Evolutionary conservation across 352 stramenopile species (phyloP), one percentile per base, ranked within the genome.

Genomic region (Pythium brassicae): DNA sequence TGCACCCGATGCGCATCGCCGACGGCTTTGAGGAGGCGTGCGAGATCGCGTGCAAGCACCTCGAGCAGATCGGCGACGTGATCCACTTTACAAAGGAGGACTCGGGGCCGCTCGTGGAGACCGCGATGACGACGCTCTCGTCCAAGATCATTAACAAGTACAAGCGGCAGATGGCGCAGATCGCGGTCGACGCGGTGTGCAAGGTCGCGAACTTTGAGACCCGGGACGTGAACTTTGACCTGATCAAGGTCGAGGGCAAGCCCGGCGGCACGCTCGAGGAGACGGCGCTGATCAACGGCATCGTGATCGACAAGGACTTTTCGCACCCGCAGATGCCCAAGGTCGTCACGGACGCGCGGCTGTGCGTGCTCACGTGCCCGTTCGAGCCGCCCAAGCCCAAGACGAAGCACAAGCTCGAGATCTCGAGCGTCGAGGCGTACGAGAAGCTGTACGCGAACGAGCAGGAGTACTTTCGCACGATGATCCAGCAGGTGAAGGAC

Each of bases 351-450:
- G 87, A 99, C 84, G 97, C 95, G 50, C 99, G 99, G 78, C 89
- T 99, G 65, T 98, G 93, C 72, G 98, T 99, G 57, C 72, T 99
- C 15, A 99, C 97, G 61, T 99, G 97, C 74, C 95, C 97, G 12
- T 99, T 99, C 73, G 97, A 99, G 76, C 97, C 97, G 19, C 97
- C 97, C 27, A 99, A 99, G 85, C 97, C 97, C 51, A 99, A 99
- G 81, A 99, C 97, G 25, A 99, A 99, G 76, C 97, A 99, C 83
- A 98, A 99, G 86, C 79, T 99, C 32, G 96, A 99, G 71, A 99
- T 99, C 71, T 97, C 89, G 45, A 98, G 91, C 35, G 94, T 94
- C 26, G 97, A 99, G 67, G 96, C 95, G 10, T 99, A 99, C 71
- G 88, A 98, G 59, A 83, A 95, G 67, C 82, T 99, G 7, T 97